These are phyloP conservation scores for Candolleomyces aberdarensis DNA, from an alignment of 768 basidiomycete genomes.

Conservation along the genomic window DNA sequence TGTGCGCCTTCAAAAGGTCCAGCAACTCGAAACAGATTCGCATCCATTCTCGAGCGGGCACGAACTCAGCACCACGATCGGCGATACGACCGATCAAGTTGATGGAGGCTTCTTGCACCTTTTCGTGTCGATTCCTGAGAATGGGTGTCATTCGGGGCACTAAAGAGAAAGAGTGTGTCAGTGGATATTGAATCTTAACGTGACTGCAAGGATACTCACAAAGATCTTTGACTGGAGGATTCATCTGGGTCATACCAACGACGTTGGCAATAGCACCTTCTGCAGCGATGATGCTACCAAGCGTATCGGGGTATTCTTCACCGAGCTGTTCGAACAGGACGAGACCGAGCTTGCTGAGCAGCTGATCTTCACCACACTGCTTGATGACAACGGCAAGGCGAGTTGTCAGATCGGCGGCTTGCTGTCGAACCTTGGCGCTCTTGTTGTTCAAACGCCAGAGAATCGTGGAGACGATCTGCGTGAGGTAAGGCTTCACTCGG, in stretches of 20 bases:
- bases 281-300: constrained; percentile 98
- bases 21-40: constrained; percentile 98
- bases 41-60: constrained; percentile 99
- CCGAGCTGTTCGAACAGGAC: constrained; percentile 98
- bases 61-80: constrained; percentile 98
- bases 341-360: constrained; percentile 92
- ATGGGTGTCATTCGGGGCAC: constrained; percentile 99
- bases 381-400: constrained; percentile 97
- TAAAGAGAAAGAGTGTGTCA: constrained; percentile 26
- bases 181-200: background rate
- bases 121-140: constrained; percentile 96
- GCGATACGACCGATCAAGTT: constrained; percentile 99
- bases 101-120: constrained; percentile 99
- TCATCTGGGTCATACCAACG: constrained; percentile 99
- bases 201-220: constrained; percentile 51
- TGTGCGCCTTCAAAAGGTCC: constrained; percentile 96
- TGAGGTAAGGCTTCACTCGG: constrained; percentile 97
- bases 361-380: constrained; percentile 94
- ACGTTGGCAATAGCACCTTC: constrained; percentile 99
- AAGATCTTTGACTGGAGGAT: constrained; percentile 98
- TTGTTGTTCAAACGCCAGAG: constrained; percentile 99
- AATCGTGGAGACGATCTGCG: constrained; percentile 97
- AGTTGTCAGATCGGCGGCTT: constrained; percentile 98
- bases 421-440: constrained; percentile 97
- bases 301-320: constrained; percentile 98